Base-by-base conservation (phyloP, 352 stramenopile genomes). In the Pythium coloratum region DNA sequence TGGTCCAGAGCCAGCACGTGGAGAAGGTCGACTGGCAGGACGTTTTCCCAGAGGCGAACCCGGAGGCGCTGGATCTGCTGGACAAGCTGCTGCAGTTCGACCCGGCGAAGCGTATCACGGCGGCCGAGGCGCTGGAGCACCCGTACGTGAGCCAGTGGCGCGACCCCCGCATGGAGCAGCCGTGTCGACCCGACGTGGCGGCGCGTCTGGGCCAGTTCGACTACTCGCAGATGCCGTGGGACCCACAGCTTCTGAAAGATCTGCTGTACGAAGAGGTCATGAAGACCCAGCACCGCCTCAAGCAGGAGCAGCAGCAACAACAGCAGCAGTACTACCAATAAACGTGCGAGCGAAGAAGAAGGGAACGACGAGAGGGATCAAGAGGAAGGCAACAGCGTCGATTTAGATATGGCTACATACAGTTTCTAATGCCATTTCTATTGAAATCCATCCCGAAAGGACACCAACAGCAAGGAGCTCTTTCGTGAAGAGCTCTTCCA, bases 141-240 rank as follows among this genome's bases (percentile, higher is more conserved):
- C 89, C 89, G 51, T 98, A 98, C 66, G 80, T 98, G 74, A 89
- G 80, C 56, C 80, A 86, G 59, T 95, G 88, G 83, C 82, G 88
- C 0, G 81, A 95, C 40, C 26, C 68, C n/a, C 67, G 76, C 30
- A 61, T 94, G 54, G 87, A 95, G 62, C 58, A 76, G 55, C 73
- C 76, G 14, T 93, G 85, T 46, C 66, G 76, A 18, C 64, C 70
- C 3, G 76, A 87, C 33, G 75, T 95, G 12, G 77, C 79, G 4
- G 81, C 61, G 16, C 78, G 78, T 42, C 66, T 93, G 49, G 85
- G 71, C 38, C 80, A 91, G 67, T 88, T 92, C 40, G 84, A 94
- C 67, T 92, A 93, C 64, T 80, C 76, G 40, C 80, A 91, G 66
- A 74, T 92, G 50, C 77, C 77, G 51, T 82, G 76, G 71, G 81